phyloP scores from a whole-genome alignment of 352 stramenopile species.

The Achlya hypogyna region DNA sequence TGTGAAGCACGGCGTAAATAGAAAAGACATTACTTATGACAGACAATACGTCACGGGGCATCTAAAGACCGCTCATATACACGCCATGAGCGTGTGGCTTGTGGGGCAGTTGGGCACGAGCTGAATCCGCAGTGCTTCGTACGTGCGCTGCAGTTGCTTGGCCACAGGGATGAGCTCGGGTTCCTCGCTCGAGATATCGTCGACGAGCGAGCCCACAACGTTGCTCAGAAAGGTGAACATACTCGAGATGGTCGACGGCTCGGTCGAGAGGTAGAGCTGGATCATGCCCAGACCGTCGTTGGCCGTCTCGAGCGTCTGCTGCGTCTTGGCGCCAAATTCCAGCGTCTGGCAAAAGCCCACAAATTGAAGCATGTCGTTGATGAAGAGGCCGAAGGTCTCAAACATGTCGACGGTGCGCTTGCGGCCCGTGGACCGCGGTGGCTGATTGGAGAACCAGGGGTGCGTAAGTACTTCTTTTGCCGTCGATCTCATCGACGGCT shows the following conservation, averaged over 20 bases:
- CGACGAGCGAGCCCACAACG: background rate
- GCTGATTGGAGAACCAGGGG: background rate
- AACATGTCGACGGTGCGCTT: slow-evolving; percentile 7
- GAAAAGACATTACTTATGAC: too few species aligned
- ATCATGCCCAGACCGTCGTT: background rate
- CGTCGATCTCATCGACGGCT: background rate
- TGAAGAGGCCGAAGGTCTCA: background rate
- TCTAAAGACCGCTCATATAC: background rate
- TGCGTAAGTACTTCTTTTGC: background rate
- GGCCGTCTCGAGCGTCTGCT: background rate
- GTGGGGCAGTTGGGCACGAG: slow-evolving; percentile 1
- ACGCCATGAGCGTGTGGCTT: slow-evolving; percentile 4
- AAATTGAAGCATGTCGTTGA: slow-evolving; percentile 6
- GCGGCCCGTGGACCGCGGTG: background rate
- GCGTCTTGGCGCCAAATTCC: background rate
- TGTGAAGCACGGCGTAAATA: too few species aligned
- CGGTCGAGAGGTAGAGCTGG: background rate
- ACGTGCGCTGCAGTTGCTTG: background rate
- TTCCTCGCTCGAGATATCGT: background rate
- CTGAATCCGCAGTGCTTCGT: background rate
- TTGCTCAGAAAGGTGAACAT: slow-evolving; percentile 3
- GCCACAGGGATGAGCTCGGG: background rate
- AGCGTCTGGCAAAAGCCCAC: background rate
- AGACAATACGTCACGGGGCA: background rate
- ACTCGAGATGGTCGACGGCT: background rate